phyloP scores from a whole-genome alignment of 2,329 filamentous ascomycete genomes.

The Hirsutella minnesotensis region DNA sequence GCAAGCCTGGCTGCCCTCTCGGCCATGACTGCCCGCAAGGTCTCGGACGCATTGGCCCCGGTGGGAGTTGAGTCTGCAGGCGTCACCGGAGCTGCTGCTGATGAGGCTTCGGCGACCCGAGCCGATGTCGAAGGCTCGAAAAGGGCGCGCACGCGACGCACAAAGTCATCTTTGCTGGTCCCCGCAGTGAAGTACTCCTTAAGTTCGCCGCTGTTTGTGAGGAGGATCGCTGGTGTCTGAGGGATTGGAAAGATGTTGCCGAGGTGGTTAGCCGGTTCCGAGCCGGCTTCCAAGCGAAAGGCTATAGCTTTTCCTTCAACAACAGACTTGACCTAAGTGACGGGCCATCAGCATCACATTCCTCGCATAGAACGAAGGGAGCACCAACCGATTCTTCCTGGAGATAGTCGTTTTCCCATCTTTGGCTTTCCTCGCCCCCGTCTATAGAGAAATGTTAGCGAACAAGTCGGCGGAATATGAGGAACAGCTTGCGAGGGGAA shows the following conservation, averaged over 20 bases:
- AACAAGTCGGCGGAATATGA: not conserved
- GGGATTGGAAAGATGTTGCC: constrained; percentile 73
- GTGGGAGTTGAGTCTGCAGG: constrained; percentile 9
- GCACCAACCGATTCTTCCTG: constrained; percentile 38
- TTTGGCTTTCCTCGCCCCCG: constrained; percentile 52
- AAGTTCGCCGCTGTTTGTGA: constrained; percentile 69
- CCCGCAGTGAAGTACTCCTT: constrained; percentile 64
- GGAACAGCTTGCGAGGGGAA: no score
- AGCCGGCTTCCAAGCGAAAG: constrained; percentile 59
- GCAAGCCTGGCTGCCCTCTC: constrained; percentile 37
- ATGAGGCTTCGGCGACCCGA: constrained; percentile 3
- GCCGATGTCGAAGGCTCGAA: constrained; percentile 15
- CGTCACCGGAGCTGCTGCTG: constrained; percentile 7
- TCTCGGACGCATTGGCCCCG: constrained; percentile 18
- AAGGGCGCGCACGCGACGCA: constrained; percentile 26
- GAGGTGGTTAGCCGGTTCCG: constrained; percentile 71
- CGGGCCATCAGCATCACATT: constrained; percentile 3
- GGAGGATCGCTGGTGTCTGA: constrained; percentile 63
- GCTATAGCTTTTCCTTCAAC: constrained; percentile 54
- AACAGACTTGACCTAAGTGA: constrained; percentile 36
- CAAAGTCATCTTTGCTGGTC: constrained; percentile 53
- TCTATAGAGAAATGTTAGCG: constrained; percentile 34
- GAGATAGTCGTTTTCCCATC: constrained; percentile 63
- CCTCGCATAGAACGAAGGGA: not conserved
- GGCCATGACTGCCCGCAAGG: constrained; percentile 28